phyloP scores from a whole-genome alignment of 2,329 filamentous ascomycete species.

The Sclerotinia nivalis region DNA sequence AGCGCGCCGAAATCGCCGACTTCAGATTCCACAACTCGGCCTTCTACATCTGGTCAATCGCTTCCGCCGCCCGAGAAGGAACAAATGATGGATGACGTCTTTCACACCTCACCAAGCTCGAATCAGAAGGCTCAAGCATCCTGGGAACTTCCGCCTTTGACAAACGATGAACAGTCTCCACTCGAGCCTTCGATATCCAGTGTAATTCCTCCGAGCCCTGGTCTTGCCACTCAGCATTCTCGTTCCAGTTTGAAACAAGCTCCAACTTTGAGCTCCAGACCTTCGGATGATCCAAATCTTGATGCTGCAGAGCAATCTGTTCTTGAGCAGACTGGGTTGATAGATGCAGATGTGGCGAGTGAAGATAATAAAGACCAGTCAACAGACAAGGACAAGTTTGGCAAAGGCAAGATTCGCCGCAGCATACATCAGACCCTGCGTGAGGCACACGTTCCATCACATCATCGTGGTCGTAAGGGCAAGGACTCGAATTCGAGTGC shows the following conservation, averaged over 20 bases:
- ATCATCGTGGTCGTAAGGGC: slow-evolving; percentile 73
- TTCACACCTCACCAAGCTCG: slow-evolving; percentile 52
- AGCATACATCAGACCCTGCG: slow-evolving; percentile 88
- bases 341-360: slow-evolving; percentile 50
- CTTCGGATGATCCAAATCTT: slow-evolving; percentile 29
- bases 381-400: slow-evolving; percentile 40
- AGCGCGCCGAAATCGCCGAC: slow-evolving; percentile 45
- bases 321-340: slow-evolving; percentile 65
- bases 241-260: slow-evolving; percentile 41
- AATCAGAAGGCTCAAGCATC: slow-evolving; percentile 47
- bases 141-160: slow-evolving; percentile 47
- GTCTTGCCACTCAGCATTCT: slow-evolving; percentile 40
- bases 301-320: slow-evolving; percentile 69
- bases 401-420: slow-evolving; percentile 63
- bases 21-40: slow-evolving; percentile 40
- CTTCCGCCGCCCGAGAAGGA: slow-evolving; percentile 40
- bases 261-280: slow-evolving; percentile 34
- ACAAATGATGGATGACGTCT: slow-evolving; percentile 48
- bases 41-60: slow-evolving; percentile 40
- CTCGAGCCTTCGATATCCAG: slow-evolving; percentile 50
- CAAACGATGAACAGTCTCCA: slow-evolving; percentile 41
- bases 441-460: slow-evolving; percentile 67
- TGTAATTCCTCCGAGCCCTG: slow-evolving; percentile 40
- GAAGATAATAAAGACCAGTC: slow-evolving; percentile 39
- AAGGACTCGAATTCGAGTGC: slow-evolving; percentile 67